These are phyloP conservation scores for Orbilia quercus DNA, from an alignment of 2,329 filamentous ascomycete species.

Conservation along the genomic window DNA sequence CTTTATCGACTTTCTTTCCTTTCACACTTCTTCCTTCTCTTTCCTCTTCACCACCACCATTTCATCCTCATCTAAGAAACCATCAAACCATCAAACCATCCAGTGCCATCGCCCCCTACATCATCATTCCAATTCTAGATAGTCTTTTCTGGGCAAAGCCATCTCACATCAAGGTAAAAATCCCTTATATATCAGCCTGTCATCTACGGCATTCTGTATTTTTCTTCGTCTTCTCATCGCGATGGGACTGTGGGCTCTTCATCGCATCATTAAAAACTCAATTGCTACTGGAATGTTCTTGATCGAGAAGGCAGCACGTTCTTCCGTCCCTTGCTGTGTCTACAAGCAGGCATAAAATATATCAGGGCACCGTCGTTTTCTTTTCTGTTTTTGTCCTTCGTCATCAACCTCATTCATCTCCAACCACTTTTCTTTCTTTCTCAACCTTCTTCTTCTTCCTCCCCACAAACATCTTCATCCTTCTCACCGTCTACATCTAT, in stretches of 20 bases:
- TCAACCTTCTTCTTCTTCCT: neutral
- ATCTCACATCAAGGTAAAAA: slow-evolving; percentile 26
- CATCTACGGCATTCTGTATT: slow-evolving; percentile 30
- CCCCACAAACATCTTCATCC: slow-evolving; percentile 16
- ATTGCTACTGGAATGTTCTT: too few species aligned
- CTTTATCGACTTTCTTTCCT: slow-evolving; percentile 17
- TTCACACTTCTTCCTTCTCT: slow-evolving; percentile 10
- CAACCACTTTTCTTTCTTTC: slow-evolving; percentile 10
- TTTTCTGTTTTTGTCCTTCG: slow-evolving; percentile 30
- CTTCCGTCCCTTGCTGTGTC: slow-evolving; percentile 27
- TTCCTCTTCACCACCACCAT: neutral
- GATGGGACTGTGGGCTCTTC: slow-evolving; percentile 27
- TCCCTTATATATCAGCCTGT: slow-evolving; percentile 48
- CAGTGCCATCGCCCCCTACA: neutral
- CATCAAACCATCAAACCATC: too few species aligned
- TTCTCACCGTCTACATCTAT: neutral
- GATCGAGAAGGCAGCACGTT: neutral
- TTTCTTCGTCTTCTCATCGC: slow-evolving; percentile 22
- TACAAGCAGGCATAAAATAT: slow-evolving; percentile 1
- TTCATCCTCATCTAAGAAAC: neutral
- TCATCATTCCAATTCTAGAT: neutral
- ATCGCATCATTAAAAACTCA: too few species aligned
- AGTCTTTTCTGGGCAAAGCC: slow-evolving; percentile 12
- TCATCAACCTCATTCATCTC: slow-evolving; percentile 47
- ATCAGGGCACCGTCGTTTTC: slow-evolving; percentile 11